These are phyloP conservation scores for Kurtzmaniella quercitrusa DNA, from an alignment of 1,139 yeast genomes.

Conservation along the genomic window DNA sequence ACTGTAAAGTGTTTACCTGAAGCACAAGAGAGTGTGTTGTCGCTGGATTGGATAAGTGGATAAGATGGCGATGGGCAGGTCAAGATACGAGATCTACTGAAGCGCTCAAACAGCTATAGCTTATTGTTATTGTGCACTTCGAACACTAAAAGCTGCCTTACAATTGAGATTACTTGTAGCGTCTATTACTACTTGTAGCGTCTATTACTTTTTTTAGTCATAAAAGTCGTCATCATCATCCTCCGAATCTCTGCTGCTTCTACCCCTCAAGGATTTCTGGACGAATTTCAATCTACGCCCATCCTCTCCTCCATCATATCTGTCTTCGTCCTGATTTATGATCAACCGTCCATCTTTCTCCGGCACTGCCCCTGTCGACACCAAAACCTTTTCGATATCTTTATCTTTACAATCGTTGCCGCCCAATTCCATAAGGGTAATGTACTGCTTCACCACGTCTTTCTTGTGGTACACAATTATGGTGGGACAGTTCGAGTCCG, in stretches of 20 bases:
- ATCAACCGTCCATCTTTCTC: constrained; percentile 62
- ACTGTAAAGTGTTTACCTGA: too few species aligned
- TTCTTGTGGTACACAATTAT: constrained; percentile 73
- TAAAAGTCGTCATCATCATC: constrained; percentile 40
- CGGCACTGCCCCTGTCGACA: constrained; percentile 59
- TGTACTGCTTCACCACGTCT: constrained; percentile 70
- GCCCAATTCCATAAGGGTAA: constrained; percentile 77
- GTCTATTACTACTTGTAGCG: background rate
- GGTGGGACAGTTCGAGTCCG: constrained; percentile 88
- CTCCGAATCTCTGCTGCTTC: constrained; percentile 21
- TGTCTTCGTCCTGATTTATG: constrained; percentile 60
- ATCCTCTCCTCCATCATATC: constrained; percentile 35
- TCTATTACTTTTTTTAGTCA: constrained; percentile 22
- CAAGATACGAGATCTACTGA: too few species aligned
- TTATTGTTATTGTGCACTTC: too few species aligned
- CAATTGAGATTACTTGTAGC: too few species aligned
- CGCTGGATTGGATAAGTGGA: too few species aligned
- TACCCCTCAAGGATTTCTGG: constrained; percentile 49
- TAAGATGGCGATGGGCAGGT: too few species aligned
- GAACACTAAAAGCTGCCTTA: too few species aligned
- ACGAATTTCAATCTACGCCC: constrained; percentile 48
- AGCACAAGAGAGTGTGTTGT: too few species aligned
- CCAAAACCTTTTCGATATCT: constrained; percentile 71
- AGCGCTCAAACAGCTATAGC: too few species aligned
- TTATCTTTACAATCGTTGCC: constrained; percentile 68